Conservation (phyloP, 495 filamentous ascomycete species). For the Aspergillus ellipticus region DNA sequence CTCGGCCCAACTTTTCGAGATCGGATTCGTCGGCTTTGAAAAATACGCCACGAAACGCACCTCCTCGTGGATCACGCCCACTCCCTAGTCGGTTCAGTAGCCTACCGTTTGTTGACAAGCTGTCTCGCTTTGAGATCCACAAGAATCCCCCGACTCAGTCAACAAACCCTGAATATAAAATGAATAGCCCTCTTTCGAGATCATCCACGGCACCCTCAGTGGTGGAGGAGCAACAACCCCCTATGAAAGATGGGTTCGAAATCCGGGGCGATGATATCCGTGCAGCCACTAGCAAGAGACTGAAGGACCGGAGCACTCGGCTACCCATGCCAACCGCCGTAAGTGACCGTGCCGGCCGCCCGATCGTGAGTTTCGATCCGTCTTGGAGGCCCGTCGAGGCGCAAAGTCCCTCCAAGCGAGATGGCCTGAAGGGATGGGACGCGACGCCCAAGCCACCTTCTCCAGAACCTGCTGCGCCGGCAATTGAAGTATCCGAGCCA, state of each 20-base stretch:
- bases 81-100: conserved; percentile 38
- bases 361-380: conserved; percentile 89
- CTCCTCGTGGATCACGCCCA: conserved; percentile 49
- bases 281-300: conserved; percentile 83
- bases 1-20: conserved; percentile 30
- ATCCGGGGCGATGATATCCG: conserved; percentile 82
- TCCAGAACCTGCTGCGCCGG: conserved; percentile 41
- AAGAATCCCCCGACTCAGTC: conserved; percentile 74
- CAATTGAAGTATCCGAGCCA: conserved; percentile 52
- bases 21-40: conserved; percentile 50
- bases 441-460: conserved; percentile 28
- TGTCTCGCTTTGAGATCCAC: conserved; percentile 69
- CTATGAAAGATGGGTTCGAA: conserved; percentile 70
- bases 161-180: conserved; percentile 67
- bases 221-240: conserved; percentile 25
- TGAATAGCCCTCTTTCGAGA: conserved; percentile 48
- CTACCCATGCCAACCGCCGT: conserved; percentile 82
- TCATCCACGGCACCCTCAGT: conserved; percentile 19
- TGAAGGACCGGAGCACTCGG: conserved; percentile 79
- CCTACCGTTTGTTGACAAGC: conserved; percentile 49
- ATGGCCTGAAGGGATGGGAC: conserved; percentile 6
- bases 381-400: conserved; percentile 64
- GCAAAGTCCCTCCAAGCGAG: conserved; percentile 16
- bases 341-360: conserved; percentile 76
- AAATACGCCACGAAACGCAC: conserved; percentile 52